These are phyloP conservation scores for Mortierella sp. DNA, from an alignment of 371 early-diverging fungal species.

Conservation along the genomic window DNA sequence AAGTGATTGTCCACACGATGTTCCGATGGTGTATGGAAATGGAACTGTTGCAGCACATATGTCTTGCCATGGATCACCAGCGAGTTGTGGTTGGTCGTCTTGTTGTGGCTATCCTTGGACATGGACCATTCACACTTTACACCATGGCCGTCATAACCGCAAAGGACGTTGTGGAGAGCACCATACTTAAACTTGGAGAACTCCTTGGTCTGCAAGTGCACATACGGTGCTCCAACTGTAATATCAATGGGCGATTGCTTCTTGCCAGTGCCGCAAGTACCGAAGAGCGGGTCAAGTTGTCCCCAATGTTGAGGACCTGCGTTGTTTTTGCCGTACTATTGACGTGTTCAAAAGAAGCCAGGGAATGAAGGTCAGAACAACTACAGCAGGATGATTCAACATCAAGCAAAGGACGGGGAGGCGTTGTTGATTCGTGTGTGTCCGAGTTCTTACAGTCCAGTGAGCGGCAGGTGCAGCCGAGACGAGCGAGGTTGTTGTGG, in stretches of 20 bases:
- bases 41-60: conserved; percentile 54
- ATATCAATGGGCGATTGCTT: conserved; percentile 57
- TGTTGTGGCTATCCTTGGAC: not conserved
- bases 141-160: conserved; percentile 36
- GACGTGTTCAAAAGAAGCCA: not conserved
- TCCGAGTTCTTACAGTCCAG: too few relatives aligned
- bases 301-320: conserved; percentile 36
- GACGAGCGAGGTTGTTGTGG: too few relatives aligned
- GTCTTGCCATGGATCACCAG: conserved; percentile 21
- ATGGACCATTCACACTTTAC: conserved; percentile 40
- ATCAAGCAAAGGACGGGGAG: too few relatives aligned
- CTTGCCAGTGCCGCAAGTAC: conserved; percentile 39
- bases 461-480: too few relatives aligned
- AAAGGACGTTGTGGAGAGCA: conserved; percentile 15
- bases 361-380: too few relatives aligned
- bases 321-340: conserved; percentile 24
- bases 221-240: conserved; percentile 12
- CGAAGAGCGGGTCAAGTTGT: conserved; percentile 23
- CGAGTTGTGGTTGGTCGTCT: conserved; percentile 8
- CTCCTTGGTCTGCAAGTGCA: conserved; percentile 3
- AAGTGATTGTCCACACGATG: conserved; percentile 55
- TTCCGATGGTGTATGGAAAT: conserved; percentile 63
- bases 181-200: conserved; percentile 6
- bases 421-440: too few relatives aligned
- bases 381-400: too few relatives aligned